Evolutionary conservation across 495 filamentous ascomycete species (phyloP).

Genomic region (Letharia lupina): DNA sequence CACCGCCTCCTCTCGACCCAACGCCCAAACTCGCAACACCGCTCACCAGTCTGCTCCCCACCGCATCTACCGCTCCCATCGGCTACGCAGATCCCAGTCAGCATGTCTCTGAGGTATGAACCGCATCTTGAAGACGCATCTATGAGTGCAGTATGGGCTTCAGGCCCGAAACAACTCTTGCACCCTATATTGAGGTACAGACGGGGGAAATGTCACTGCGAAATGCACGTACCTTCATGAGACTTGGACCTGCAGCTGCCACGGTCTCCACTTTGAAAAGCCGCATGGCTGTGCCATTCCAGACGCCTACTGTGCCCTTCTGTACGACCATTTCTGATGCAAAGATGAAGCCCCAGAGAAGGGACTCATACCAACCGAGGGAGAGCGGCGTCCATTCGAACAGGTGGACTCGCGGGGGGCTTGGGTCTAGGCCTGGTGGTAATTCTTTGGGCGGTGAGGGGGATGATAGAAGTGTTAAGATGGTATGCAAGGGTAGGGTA

Average conservation of each 20-base stretch:
- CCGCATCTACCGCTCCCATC: conserved; percentile 88
- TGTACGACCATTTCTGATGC: conserved; percentile 74
- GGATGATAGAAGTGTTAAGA: conserved; percentile 65
- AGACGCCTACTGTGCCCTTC: conserved; percentile 85
- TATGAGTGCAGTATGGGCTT: background rate
- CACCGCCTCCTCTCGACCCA: conserved; percentile 10
- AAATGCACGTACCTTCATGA: conserved; percentile 44
- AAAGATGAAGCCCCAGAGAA: conserved; percentile 96
- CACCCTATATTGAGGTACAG: background rate
- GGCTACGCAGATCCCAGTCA: conserved; percentile 33
- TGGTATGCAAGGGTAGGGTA: conserved; percentile 83
- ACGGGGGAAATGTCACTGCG: background rate
- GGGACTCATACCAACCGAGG: conserved; percentile 90
- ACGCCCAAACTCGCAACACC: conserved; percentile 31
- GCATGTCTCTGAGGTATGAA: background rate
- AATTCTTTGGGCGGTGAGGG: conserved; percentile 39
- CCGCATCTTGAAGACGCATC: background rate
- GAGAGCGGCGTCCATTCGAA: conserved; percentile 94
- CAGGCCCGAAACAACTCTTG: background rate
- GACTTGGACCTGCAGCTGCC: conserved; percentile 65
- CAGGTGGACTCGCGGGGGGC: conserved; percentile 68
- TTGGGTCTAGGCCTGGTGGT: conserved; percentile 57
- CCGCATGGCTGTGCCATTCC: conserved; percentile 84
- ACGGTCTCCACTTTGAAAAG: conserved; percentile 87
- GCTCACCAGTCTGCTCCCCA: conserved; percentile 84